phyloP scores from a whole-genome alignment of 2,329 filamentous ascomycete species.

The Fusarium tuaranense region DNA sequence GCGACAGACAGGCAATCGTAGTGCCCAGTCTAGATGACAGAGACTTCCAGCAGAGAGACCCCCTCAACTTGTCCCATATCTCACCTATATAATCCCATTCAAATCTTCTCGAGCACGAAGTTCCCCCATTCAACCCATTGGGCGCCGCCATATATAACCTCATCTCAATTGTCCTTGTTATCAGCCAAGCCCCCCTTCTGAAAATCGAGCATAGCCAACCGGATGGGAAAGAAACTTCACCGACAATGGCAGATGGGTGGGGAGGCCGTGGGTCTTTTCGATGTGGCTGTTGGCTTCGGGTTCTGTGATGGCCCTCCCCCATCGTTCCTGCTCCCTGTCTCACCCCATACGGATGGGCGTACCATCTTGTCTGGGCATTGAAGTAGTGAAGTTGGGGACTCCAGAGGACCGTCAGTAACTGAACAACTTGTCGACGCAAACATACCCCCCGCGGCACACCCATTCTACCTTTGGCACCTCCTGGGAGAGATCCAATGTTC shows the following conservation, averaged over 20 bases:
- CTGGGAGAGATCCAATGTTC: too few relatives aligned
- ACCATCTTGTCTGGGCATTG: too few relatives aligned
- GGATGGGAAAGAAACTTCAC: neutral
- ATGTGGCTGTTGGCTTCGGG: neutral
- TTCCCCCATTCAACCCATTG: neutral
- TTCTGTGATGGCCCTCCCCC: neutral
- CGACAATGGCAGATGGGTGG: neutral
- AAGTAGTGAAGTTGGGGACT: too few relatives aligned
- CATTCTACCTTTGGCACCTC: too few relatives aligned
- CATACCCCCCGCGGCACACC: too few relatives aligned
- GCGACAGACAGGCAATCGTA: neutral
- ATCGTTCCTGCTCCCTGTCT: neutral
- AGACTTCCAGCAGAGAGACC: neutral
- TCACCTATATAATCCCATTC: neutral
- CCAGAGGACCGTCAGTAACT: too few relatives aligned
- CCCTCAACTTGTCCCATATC: too few relatives aligned
- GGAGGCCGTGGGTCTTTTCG: neutral
- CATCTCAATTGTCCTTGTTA: neutral
- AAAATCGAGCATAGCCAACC: neutral
- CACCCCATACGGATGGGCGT: too few relatives aligned
- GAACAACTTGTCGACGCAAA: too few relatives aligned
- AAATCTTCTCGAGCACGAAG: neutral
- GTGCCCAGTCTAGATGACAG: neutral
- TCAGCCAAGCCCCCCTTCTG: neutral
- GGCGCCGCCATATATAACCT: neutral